Conservation (phyloP, 306 rosid species). For the Albizia julibrissin region DNA sequence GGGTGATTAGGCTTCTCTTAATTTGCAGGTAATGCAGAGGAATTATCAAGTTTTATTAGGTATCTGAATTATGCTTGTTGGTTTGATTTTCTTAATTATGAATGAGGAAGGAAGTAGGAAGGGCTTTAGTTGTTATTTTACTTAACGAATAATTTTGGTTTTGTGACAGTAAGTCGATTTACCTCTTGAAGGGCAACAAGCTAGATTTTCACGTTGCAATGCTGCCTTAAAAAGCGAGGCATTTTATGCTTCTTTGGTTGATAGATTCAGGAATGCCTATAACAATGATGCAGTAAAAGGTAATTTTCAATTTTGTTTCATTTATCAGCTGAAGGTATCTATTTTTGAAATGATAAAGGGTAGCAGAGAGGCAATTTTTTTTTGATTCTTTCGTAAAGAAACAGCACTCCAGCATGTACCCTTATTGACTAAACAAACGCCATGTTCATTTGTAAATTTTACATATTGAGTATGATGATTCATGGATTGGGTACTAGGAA, state of each 20-base stretch:
- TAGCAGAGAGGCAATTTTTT: background rate
- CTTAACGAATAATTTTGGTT: constrained; percentile 10
- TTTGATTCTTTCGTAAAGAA: background rate
- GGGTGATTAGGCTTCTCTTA: constrained; percentile 3
- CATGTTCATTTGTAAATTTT: background rate
- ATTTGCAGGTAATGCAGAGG: constrained; percentile 72
- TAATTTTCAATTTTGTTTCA: constrained; percentile 25
- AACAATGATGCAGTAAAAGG: constrained; percentile 71
- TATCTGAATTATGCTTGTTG: background rate
- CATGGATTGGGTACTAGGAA: constrained; percentile 12
- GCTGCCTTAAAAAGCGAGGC: constrained; percentile 80
- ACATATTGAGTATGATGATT: background rate
- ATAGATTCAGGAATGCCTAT: constrained; percentile 65
- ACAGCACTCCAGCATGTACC: background rate
- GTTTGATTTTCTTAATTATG: background rate
- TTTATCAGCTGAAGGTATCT: background rate
- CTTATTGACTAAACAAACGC: background rate
- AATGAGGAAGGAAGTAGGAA: background rate
- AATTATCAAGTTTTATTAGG: constrained; percentile 80
- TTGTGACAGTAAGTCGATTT: constrained; percentile 84
- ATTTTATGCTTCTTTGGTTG: constrained; percentile 78
- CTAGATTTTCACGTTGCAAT: constrained; percentile 95
- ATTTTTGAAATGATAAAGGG: background rate
- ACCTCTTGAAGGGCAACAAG: constrained; percentile 87
- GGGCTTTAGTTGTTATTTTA: background rate